Evolutionary conservation across 2,329 filamentous ascomycete species (phyloP), one percentile per base, ranked within the genome.

Genomic region (Boeremia lycopersici): DNA sequence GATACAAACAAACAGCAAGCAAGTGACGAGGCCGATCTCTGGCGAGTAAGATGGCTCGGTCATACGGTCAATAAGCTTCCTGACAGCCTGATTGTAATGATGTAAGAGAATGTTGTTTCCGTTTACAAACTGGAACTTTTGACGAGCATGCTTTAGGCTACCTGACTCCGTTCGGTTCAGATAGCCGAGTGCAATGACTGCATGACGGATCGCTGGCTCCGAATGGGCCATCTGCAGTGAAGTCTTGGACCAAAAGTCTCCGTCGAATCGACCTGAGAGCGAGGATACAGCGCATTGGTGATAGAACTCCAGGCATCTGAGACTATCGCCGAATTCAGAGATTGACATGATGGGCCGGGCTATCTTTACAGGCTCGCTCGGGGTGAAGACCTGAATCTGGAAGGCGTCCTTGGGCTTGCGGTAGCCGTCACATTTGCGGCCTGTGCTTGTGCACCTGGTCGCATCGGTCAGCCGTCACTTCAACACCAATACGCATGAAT

Each of bases 41-140:
- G 76, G 65, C 4, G 70, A 67, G 4, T 74, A 60, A 1, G 72
- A 72, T 1, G 68, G 39, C 19, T 68, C 67, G n/a, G 65, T 57
- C 35, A 72, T 73, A 5, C 57, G 62, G 23, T 71, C 67, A 9
- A 79, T 63, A 25, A 74, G 61, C 23, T 57, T 53, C 52, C 59
- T 53, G 23, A 79, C 76, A 6, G 78, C 73, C 42, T 75, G 75
- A 53, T 74, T 78, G 46, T 80, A 78, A 48, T 80, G 76, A 15
- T 60, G 61, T 10, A 79, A 52, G 5, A 74, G 66, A 9, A 71
- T 71, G 13, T 63, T 66, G 9, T 49, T 59, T 4, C 54, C 53
- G 4, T 49, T 31, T 4, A 40, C 6, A 3, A 40, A 34, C 12
- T 51, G 49, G 12, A 45, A 50, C 8, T 38, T 51, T 5, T 56